A percentile compares a stretch with the other conserved stretches of the same genome.
These are phyloP conservation scores for Umbelopsis isabellina DNA, from an alignment of 192 early-diverging fungal species.

Conservation along the genomic window DNA sequence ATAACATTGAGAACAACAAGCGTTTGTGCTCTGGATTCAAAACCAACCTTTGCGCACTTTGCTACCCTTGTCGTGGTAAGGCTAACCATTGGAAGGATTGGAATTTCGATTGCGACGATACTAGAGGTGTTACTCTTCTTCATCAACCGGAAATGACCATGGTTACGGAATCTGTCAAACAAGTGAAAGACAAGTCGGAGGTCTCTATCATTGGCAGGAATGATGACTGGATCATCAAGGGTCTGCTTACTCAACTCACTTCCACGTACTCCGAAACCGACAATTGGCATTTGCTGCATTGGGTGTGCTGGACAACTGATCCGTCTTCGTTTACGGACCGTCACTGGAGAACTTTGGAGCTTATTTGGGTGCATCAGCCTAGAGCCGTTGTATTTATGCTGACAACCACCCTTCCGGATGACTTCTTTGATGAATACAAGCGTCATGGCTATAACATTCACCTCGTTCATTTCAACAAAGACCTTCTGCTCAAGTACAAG, in stretches of 20 bases:
- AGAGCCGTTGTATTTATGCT: conserved; percentile 57
- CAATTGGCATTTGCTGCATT: conserved; percentile 59
- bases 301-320: conserved; percentile 62
- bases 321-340: conserved; percentile 54
- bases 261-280: conserved; percentile 59
- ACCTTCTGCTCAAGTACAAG: conserved; percentile 50
- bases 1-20: conserved; percentile 47
- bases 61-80: conserved; percentile 57
- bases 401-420: conserved; percentile 47
- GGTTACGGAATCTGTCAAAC: conserved; percentile 25
- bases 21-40: conserved; percentile 58
- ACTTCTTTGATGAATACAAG: conserved; percentile 57
- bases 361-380: conserved; percentile 62
- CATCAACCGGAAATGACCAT: conserved; percentile 31
- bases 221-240: conserved; percentile 60
- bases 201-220: conserved; percentile 34
- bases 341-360: conserved; percentile 58
- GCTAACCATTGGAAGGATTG: conserved; percentile 57
- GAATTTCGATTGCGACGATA: conserved; percentile 56
- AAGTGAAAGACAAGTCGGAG: conserved; percentile 23
- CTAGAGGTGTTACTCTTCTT: conserved; percentile 55
- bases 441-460: conserved; percentile 58
- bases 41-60: conserved; percentile 53
- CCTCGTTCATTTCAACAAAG: conserved; percentile 56
- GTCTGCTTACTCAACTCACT: conserved; percentile 48